Evolutionary conservation across 1,284 basidiomycete species (phyloP).

Genomic region (Sphagnurus paluster): DNA sequence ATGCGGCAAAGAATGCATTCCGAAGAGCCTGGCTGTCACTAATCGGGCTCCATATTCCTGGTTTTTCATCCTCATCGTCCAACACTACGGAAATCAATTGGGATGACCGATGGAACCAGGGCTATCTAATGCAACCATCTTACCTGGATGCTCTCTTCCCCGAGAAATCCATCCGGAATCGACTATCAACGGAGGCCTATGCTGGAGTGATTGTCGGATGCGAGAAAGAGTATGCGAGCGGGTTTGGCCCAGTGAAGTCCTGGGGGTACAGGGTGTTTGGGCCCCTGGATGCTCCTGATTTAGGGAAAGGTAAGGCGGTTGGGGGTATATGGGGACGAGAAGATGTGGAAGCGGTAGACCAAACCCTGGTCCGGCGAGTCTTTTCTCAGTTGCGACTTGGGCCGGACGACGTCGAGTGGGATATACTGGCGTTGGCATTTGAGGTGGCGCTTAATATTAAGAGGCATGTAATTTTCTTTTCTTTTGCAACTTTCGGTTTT

Average conservation of each 20-base stretch:
- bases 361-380: constrained; percentile 48
- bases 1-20: constrained; percentile 59
- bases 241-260: constrained; percentile 65
- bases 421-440: constrained; percentile 62
- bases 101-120: constrained; percentile 68
- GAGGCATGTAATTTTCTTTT: constrained; percentile 40
- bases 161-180: constrained; percentile 26
- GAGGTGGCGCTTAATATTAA: constrained; percentile 65
- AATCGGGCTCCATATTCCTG: constrained; percentile 75
- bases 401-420: constrained; percentile 60
- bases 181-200: constrained; percentile 52
- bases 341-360: constrained; percentile 49
- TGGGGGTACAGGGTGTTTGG: constrained; percentile 58
- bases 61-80: constrained; percentile 48
- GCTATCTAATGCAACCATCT: constrained; percentile 41
- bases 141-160: constrained; percentile 59
- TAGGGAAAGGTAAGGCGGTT: constrained; percentile 29
- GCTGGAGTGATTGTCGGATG: constrained; percentile 67
- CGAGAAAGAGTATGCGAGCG: constrained; percentile 57
- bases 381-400: constrained; percentile 58
- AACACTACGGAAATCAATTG: constrained; percentile 32
- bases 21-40: constrained; percentile 78
- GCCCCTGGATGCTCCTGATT: constrained; percentile 48
- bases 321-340: constrained; percentile 51
- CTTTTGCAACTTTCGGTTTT: background rate